Evolutionary conservation across 225 moss, liverwort and hornwort species (phyloP), one percentile per base, ranked within the genome.

Genomic region (Physcomitrium patens): DNA sequence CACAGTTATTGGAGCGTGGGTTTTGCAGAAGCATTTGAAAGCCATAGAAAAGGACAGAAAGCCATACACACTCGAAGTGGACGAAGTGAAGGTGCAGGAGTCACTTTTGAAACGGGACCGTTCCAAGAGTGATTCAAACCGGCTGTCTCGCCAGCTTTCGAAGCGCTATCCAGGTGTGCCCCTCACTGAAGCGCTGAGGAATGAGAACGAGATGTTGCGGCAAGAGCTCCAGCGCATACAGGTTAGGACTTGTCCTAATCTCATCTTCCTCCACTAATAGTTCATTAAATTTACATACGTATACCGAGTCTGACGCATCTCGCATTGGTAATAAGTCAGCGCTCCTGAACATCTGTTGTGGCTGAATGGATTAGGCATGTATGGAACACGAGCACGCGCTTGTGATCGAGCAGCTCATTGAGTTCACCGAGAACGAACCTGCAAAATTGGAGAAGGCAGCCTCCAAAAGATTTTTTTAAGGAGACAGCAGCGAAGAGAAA

Each of bases 331-430:
- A 7, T 37, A 37, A 37, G 31, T 37, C 31, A 7, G 31, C 31
- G 31, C 31, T 37, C 31, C 31, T 37, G 7, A 37, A 37, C 2
- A 37, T 37, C 31, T 37, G 2, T 37, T 37, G 31, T 7, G 7
- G 7, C 31, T 37, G 7, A 37, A 12, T 76, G 79, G 26, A 60
- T 42, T 82, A 87, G 87, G 89, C 79, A 49, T 77, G 81, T 72
- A 79, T 91, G 90, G 93, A 94, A 64, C 68, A 86, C 55, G 97
- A 97, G 73, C 92, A 97, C 68, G 89, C 90, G 59, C 87, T 93
- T 65, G 89, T 97, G 71, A 94, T 97, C 26, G 97, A 97, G 74
- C 97, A 94, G 78, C 94, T 97, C 58, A 91, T 97, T n/a, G 93
- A 90, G 78, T 89, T 93, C 66, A 97, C 97, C 6, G 94, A 90